Percentiles rank a stretch among this genome's conserved stretches.
Evolutionary conservation across 306 rosid genomes (phyloP).

Genomic region (Cucurbita argyrosperma): DNA sequence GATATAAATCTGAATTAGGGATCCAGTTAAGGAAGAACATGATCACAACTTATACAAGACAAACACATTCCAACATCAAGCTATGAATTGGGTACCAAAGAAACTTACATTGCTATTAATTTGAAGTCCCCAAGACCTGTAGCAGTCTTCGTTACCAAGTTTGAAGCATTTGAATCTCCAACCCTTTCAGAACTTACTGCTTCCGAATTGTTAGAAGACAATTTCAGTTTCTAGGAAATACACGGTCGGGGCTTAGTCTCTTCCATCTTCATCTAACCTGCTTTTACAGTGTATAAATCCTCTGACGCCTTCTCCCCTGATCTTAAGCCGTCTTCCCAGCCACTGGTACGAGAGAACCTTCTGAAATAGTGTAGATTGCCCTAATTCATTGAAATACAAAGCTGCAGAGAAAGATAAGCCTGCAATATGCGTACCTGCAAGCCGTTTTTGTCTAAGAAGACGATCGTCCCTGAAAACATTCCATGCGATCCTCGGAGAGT

Average conservation of each 20-base stretch:
- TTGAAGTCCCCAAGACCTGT: slow-evolving; percentile 16
- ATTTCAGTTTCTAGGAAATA: slow-evolving; percentile 30
- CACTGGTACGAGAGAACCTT: slow-evolving; percentile 51
- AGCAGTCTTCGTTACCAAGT: slow-evolving; percentile 7
- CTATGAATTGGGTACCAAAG: not conserved
- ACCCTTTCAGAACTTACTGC: slow-evolving; percentile 10
- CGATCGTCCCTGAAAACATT: slow-evolving; percentile 51
- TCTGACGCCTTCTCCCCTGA: slow-evolving; percentile 55
- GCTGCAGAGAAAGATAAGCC: slow-evolving; percentile 17
- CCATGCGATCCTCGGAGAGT: slow-evolving; percentile 29
- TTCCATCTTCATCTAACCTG: slow-evolving; percentile 20
- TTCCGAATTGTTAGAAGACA: slow-evolving; percentile 18
- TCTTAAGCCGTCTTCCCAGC: slow-evolving; percentile 80
- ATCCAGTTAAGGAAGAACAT: too few relatives aligned
- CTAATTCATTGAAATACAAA: not conserved
- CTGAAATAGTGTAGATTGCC: slow-evolving; percentile 19
- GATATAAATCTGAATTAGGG: too few relatives aligned
- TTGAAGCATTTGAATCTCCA: slow-evolving; percentile 9
- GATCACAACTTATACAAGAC: not conserved
- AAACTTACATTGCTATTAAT: slow-evolving; percentile 29
- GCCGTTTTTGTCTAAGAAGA: slow-evolving; percentile 45
- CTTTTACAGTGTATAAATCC: slow-evolving; percentile 37
- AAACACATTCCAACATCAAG: not conserved
- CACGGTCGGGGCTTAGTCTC: slow-evolving; percentile 19
- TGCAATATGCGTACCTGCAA: slow-evolving; percentile 72